Evolutionary conservation across 305 asterid genomes (phyloP).

Genomic region (Plantago coronopus): DNA sequence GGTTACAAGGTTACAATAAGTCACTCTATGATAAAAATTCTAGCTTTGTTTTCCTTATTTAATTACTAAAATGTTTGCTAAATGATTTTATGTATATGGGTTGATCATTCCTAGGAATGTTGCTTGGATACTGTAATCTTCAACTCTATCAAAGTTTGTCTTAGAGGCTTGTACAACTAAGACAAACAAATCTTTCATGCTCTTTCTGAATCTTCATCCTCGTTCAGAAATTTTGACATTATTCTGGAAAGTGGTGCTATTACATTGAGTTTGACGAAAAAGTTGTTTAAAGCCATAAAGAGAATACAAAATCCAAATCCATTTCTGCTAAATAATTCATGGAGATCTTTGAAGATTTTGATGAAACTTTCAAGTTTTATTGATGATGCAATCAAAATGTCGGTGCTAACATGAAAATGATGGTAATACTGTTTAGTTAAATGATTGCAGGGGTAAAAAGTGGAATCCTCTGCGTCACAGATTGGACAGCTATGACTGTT

Average conservation of each 20-base stretch:
- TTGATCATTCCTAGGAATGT: conserved; percentile 6
- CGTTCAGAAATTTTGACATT: too few species aligned
- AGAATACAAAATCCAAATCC: neutral
- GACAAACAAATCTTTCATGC: too few species aligned
- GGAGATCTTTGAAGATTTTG: neutral
- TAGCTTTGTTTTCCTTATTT: too few species aligned
- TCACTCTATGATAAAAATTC: neutral
- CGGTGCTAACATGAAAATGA: conserved; percentile 13
- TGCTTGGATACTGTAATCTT: neutral
- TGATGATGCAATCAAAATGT: neutral
- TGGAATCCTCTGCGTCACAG: conserved; percentile 88
- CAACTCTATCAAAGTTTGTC: conserved; percentile 4
- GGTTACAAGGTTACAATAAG: neutral
- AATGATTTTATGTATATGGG: neutral
- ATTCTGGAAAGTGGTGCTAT: too few species aligned
- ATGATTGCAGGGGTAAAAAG: conserved; percentile 76
- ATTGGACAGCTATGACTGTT: conserved; percentile 84
- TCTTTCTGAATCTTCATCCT: too few species aligned
- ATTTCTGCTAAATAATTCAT: neutral
- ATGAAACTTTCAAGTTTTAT: neutral
- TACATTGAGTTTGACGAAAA: too few species aligned
- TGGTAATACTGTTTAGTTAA: conserved; percentile 17
- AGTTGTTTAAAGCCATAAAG: neutral
- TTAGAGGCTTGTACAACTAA: neutral
- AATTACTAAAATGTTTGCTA: neutral